Evolutionary conservation across 2,329 filamentous ascomycete species (phyloP), one percentile per base, ranked within the genome.

Genomic region (Fusarium concolor): DNA sequence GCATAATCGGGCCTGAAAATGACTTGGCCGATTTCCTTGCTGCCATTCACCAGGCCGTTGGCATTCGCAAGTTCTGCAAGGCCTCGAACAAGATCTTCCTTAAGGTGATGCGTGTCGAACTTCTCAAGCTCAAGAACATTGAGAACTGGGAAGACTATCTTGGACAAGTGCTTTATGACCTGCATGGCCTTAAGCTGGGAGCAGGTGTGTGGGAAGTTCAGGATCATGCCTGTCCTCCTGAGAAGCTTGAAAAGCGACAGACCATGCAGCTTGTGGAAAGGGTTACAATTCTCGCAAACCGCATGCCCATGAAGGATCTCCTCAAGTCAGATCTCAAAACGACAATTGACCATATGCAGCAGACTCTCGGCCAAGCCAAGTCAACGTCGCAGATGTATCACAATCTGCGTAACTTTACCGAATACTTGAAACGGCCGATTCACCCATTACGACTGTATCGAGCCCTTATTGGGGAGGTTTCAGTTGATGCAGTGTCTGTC

Each of bases 291-390:
- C 89, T 97, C 59, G 93, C 93, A 3, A 90, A 90, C 49, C 90
- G 92, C 64, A 90, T 97, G 83, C 90, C 92, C 22, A 92, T 97
- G 82, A 97, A 95, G 74, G 96, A 98, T 69, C 81, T 98, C 18
- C 87, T 94, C 17, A 98, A 97, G 77, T 96, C 94, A 17, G 93
- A 98, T 56, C 83, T 99, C 54, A 96, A 95, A 76, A 88, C 86
- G 17, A 93, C 94, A 0, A 96, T 99, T 60, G 96, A 99, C 61
- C 94, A 94, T 71, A 93, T 99, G 79, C 94, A 98, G 76, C 90
- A 93, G 70, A 90, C 92, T 7, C 90, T 98, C 54, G 93, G 93
- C 2, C 87, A 87, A 54, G 88, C 91, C 28, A 97, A 94, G 77
- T 88, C 90, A 14, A 91, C 90, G 2, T 88, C 92, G 7, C 89